phyloP scores from a whole-genome alignment of 805 yeast species.

The Wickerhamiella qilinensis region DNA sequence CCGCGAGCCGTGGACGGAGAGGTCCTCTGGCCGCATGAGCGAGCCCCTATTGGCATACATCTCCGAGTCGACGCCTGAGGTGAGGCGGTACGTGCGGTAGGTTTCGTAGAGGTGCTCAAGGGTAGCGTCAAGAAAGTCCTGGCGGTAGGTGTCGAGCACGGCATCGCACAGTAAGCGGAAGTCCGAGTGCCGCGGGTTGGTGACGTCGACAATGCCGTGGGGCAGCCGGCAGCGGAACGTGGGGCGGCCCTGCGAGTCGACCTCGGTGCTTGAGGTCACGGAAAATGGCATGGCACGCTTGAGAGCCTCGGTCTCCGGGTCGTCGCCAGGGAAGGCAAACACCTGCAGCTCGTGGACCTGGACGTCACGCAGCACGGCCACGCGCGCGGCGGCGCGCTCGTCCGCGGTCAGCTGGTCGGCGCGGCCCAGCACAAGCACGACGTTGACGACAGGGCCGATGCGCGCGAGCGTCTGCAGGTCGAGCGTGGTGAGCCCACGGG shows the following conservation, averaged over 20 bases:
- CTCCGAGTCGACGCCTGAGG: slow-evolving; percentile 3
- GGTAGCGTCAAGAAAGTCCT: slow-evolving; percentile 70
- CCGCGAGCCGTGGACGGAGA: slow-evolving; percentile 24
- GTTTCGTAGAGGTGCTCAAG: slow-evolving; percentile 64
- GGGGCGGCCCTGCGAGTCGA: slow-evolving; percentile 43
- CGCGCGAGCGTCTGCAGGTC: slow-evolving; percentile 63
- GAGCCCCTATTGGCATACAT: slow-evolving; percentile 11
- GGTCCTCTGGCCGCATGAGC: slow-evolving; percentile 24
- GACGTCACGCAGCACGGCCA: slow-evolving; percentile 40
- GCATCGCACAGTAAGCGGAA: slow-evolving; percentile 69
- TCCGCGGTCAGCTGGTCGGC: slow-evolving; percentile 60
- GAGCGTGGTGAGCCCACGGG: slow-evolving; percentile 41
- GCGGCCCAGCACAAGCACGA: slow-evolving; percentile 68
- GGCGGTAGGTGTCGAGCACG: slow-evolving; percentile 64
- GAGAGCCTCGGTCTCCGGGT: slow-evolving; percentile 30
- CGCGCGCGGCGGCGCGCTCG: slow-evolving; percentile 42
- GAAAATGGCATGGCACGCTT: slow-evolving; percentile 50
- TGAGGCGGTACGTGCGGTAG: slow-evolving; percentile 25
- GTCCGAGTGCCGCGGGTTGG: slow-evolving; percentile 74
- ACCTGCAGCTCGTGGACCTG: slow-evolving; percentile 43
- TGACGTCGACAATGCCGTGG: slow-evolving; percentile 82
- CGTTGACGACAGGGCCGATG: slow-evolving; percentile 56
- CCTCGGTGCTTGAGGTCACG: slow-evolving; percentile 52
- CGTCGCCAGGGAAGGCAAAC: slow-evolving; percentile 61
- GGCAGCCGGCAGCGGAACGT: slow-evolving; percentile 71